Base-by-base conservation (phyloP, 352 stramenopile species). In the Globisporangium perplexum region DNA sequence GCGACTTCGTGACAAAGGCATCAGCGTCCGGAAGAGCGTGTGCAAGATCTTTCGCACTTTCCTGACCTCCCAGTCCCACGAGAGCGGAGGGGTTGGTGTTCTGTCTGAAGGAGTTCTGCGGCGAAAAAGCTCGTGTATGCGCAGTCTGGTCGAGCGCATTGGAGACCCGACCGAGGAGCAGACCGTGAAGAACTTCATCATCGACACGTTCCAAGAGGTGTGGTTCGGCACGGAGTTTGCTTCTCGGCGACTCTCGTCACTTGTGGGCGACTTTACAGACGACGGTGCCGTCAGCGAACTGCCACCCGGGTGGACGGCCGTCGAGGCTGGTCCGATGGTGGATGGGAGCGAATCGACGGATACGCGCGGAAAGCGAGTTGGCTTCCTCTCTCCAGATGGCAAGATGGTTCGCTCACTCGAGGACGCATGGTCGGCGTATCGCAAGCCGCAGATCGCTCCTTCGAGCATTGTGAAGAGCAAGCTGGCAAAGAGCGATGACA, bases 11-110 rank as follows among this genome's bases (percentile, higher is more conserved):
- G 85, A 95, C 60, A 91, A 88, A 55, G 83, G 81, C 10, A 84
- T 93, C 46, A 93, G 83, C 59, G 85, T 95, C 23, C 77, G 85
- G 14, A 93, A 91, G 60, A 90, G 74, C 36, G 83, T 92, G 14
- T 90, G 85, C 60, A 90, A 83, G 50, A 91, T 92, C 31, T 88
- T 93, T 46, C 76, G 80, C 36, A 41, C 41, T 3, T 83, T 78
- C 43, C 50, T 87, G 53, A 72, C 66, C 0, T 60, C 53, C 28
- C 50, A 53, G 18, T 18, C 44, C 12, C 24, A 39, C 7, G 44
- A 62, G 3, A 41, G 47, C 20, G 49, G 42, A 18, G 50, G 50
- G 3, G 53, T 59, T n/a, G 45, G 31, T 3, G 41, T 45, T 4
- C 35, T 59, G 3, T 63, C 63, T 0, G 63, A 69, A 24, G 46